phyloP scores from a whole-genome alignment of 2,329 filamentous ascomycete species.

The Ascochyta lentis region DNA sequence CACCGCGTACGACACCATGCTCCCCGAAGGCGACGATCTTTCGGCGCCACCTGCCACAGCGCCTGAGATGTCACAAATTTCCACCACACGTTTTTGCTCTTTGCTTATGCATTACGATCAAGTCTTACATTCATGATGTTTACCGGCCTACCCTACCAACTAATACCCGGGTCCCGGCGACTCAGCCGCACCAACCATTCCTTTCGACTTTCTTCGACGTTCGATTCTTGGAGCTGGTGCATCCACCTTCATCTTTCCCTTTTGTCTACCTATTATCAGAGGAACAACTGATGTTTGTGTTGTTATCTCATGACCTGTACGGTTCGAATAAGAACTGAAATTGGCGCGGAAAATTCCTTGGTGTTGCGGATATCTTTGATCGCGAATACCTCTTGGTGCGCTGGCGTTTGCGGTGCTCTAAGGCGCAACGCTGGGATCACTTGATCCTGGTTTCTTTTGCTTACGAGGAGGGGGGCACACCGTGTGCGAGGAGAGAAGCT shows the following conservation, averaged over 20 bases:
- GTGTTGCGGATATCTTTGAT: conserved; percentile 23
- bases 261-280: conserved; percentile 35
- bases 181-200: conserved; percentile 39
- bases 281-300: conserved; percentile 32
- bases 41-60: conserved; percentile 29
- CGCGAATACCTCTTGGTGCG: conserved; percentile 37
- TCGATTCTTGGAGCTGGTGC: conserved; percentile 18
- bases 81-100: conserved; percentile 12
- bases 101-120: conserved; percentile 14
- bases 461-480: not conserved
- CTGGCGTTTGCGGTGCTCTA: conserved; percentile 32
- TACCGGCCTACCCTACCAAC: conserved; percentile 19
- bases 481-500: not conserved
- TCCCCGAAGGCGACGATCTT: conserved; percentile 22
- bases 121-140: conserved; percentile 15
- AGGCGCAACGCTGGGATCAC: conserved; percentile 6
- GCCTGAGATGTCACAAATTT: conserved; percentile 4
- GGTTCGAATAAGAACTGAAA: conserved; percentile 25
- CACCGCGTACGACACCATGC: conserved; percentile 29
- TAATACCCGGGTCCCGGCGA: conserved; percentile 47
- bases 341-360: conserved; percentile 37
- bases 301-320: conserved; percentile 35
- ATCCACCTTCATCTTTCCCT: conserved; percentile 21
- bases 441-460: conserved; percentile 2
- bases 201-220: conserved; percentile 22